These are phyloP conservation scores for Rhytidhysteron rufulum DNA, from an alignment of 2,329 filamentous ascomycete species.

Conservation along the genomic window DNA sequence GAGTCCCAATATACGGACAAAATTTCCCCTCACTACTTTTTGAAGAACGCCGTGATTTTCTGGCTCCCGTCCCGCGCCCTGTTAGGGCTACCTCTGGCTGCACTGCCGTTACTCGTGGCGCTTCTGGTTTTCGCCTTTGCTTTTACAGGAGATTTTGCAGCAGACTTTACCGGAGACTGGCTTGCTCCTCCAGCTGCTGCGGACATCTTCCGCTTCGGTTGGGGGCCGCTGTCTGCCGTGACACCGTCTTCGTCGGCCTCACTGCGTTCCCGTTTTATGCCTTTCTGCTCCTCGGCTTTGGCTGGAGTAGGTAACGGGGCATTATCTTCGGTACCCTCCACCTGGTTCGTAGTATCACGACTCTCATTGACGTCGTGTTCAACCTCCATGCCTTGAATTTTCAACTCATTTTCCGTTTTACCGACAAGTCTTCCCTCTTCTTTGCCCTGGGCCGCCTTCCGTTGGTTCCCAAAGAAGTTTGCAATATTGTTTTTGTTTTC, in stretches of 20 bases:
- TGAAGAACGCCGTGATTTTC: slow-evolving; percentile 58
- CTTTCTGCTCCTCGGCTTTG: slow-evolving; percentile 18
- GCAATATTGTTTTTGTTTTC: slow-evolving; percentile 92
- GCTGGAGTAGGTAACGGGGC: slow-evolving; percentile 44
- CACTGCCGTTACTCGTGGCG: slow-evolving; percentile 54
- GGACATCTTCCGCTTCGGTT: slow-evolving; percentile 34
- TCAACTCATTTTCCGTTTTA: slow-evolving; percentile 23
- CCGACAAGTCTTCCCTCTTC: slow-evolving; percentile 9
- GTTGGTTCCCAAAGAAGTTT: slow-evolving; percentile 76
- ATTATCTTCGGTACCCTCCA: slow-evolving; percentile 48
- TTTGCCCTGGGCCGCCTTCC: slow-evolving; percentile 28
- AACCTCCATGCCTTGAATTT: slow-evolving; percentile 26
- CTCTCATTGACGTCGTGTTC: slow-evolving; percentile 39
- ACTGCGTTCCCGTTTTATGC: slow-evolving; percentile 48
- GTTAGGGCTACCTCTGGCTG: slow-evolving; percentile 40
- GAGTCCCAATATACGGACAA: slow-evolving; percentile 8
- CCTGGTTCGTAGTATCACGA: slow-evolving; percentile 41
- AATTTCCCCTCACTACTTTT: slow-evolving; percentile 38
- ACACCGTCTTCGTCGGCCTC: slow-evolving; percentile 32
- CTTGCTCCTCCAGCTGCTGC: slow-evolving; percentile 13
- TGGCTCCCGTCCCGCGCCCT: slow-evolving; percentile 49
- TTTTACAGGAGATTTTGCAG: slow-evolving; percentile 13
- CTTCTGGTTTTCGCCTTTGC: slow-evolving; percentile 48
- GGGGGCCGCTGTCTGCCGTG: slow-evolving; percentile 29
- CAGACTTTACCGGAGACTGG: slow-evolving; percentile 23